Base-by-base conservation (phyloP, 1,139 yeast species). In the Yamadazyma atlantica region DNA sequence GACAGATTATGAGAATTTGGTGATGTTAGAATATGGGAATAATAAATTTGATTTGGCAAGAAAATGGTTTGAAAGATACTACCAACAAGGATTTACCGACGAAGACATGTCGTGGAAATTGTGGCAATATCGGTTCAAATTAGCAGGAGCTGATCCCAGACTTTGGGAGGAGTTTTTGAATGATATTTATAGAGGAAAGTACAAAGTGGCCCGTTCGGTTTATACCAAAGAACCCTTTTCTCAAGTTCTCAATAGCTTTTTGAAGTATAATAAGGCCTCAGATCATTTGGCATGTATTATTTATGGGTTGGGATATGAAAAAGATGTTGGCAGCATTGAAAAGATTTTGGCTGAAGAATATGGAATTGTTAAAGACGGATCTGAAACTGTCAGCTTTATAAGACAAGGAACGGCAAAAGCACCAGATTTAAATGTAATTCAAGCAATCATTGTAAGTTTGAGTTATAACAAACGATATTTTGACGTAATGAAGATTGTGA, bases 1-100 rank as follows among this genome's bases (percentile, higher is more conserved):
- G 1, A 42, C 44, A 3, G 76, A 71, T 49, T 69, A 60, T 45
- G 75, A 70, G 45, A 69, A 66, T 47, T 53, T 71, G 40, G 60
- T 69, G 26, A 27, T 35, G 31, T 50, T 70, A 34, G 77, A 71
- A 45, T 50, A 63, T 35, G 47, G 51, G 38, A 66, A 64, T 46
- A 50, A 46, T 25, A 70, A 69, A 44, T 44, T 61, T 23, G 75
- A 70, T 48, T 55, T 69, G 45, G 74, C 71, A 1, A 55, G 66
- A 3, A 59, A 58, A 39, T 69, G 75, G 75, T 62, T 67, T 43
- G 58, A 54, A 32, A 48, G 60, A 32, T 62, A 69, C 37, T 65
- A 64, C 33, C 39, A 43, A 13, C 58, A 60, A 35, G 30, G 30
- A 14, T 55, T 39, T 39, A 46, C 48, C 0, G 35, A 46, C n/a